A percentile compares a stretch with the other conserved stretches of the same genome.
phyloP scores from a whole-genome alignment of 1,284 basidiomycete species.

The Ustilago loliicola region DNA sequence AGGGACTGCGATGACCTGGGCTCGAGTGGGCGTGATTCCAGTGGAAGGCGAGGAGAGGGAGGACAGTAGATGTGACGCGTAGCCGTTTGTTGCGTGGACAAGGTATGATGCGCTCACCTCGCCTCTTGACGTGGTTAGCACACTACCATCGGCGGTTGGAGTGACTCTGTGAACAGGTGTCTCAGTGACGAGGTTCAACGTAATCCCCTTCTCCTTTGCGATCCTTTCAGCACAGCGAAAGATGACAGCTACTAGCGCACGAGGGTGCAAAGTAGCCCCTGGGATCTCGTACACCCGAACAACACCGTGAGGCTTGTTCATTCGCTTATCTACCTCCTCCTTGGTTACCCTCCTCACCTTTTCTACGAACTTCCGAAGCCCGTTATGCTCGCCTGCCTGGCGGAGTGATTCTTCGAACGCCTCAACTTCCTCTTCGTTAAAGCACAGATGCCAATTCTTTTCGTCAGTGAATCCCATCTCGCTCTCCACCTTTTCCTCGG shows the following conservation, averaged over 20 bases:
- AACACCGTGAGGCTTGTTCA: slow-evolving; percentile 27
- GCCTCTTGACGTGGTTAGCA: slow-evolving; percentile 10
- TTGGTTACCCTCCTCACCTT: slow-evolving; percentile 33
- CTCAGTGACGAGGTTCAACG: slow-evolving; percentile 35
- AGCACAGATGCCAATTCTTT: slow-evolving; percentile 57
- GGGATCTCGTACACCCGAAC: slow-evolving; percentile 54
- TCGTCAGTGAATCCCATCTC: slow-evolving; percentile 36
- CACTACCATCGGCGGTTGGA: not conserved
- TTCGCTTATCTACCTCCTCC: slow-evolving; percentile 36
- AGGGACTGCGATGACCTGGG: slow-evolving; percentile 79
- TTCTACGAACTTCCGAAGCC: slow-evolving; percentile 24
- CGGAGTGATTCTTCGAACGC: slow-evolving; percentile 40
- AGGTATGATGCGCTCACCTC: slow-evolving; percentile 75
- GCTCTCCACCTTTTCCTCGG: not conserved
- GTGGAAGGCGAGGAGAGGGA: slow-evolving; percentile 74
- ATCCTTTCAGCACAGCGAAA: slow-evolving; percentile 14
- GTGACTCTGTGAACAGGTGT: slow-evolving; percentile 27
- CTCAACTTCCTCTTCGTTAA: slow-evolving; percentile 34
- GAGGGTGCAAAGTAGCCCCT: slow-evolving; percentile 53
- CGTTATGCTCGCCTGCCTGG: slow-evolving; percentile 24
- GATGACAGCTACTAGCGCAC: slow-evolving; percentile 38
- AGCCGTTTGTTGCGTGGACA: slow-evolving; percentile 84
- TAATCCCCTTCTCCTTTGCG: slow-evolving; percentile 21
- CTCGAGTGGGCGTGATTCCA: slow-evolving; percentile 79
- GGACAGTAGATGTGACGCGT: slow-evolving; percentile 79